Conservation (phyloP, 2,329 filamentous ascomycete genomes). For the Aschersonia sp. region DNA sequence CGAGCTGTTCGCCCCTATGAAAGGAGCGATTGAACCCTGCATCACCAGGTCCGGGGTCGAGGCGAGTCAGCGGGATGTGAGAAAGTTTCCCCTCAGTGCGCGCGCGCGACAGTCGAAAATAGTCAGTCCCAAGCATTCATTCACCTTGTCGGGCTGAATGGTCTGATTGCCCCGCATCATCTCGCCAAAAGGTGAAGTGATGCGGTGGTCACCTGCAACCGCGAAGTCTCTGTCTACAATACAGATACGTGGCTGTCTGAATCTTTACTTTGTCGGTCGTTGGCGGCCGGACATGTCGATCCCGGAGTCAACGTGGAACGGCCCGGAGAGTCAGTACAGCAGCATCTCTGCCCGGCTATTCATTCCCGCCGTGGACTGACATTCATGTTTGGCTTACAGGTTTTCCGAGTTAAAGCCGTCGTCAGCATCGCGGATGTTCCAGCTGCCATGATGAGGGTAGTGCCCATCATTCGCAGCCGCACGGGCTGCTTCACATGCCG, state of each 20-base stretch:
- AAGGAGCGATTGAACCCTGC: neutral
- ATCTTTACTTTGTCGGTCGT: too few species aligned
- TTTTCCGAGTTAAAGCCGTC: too few species aligned
- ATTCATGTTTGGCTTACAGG: too few species aligned
- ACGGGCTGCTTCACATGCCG: slow-evolving; percentile 33
- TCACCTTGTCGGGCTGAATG: too few species aligned
- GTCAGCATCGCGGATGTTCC: neutral
- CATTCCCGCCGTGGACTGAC: too few species aligned
- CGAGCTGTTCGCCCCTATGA: neutral
- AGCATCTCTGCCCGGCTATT: too few species aligned
- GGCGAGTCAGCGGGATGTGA: neutral
- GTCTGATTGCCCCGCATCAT: neutral
- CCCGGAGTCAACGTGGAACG: too few species aligned
- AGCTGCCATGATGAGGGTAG: slow-evolving; percentile 11
- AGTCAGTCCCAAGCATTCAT: too few species aligned
- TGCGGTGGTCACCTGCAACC: neutral
- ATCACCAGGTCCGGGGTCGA: neutral
- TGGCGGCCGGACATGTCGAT: too few species aligned
- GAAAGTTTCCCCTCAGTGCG: neutral
- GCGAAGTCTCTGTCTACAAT: neutral
- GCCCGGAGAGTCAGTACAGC: too few species aligned
- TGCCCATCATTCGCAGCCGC: slow-evolving; percentile 20
- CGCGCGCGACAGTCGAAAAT: too few species aligned
- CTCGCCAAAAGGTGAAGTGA: neutral
- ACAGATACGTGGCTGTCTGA: too few species aligned